Conservation (phyloP, 2,329 filamentous ascomycete genomes). For the Colletotrichum falcatum region DNA sequence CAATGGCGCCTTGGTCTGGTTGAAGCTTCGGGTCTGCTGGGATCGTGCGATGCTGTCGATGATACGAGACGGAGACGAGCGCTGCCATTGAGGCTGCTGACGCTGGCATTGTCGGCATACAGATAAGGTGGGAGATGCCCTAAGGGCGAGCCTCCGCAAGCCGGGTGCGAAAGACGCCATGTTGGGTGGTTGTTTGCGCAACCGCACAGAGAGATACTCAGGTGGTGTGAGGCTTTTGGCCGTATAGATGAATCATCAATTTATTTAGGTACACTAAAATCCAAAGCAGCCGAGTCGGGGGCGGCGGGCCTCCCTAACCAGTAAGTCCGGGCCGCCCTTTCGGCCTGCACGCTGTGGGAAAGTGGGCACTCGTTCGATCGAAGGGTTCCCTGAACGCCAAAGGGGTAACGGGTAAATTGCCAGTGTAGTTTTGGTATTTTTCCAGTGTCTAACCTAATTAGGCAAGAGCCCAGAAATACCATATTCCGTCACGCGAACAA, state of each 20-base stretch:
- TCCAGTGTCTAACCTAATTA: too few species aligned
- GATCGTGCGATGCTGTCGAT: constrained; percentile 54
- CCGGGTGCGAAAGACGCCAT: constrained; percentile 60
- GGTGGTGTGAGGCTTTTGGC: neutral
- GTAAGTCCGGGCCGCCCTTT: constrained; percentile 27
- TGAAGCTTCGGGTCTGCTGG: constrained; percentile 49
- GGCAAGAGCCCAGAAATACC: too few species aligned
- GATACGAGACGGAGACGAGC: constrained; percentile 52
- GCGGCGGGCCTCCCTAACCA: constrained; percentile 13
- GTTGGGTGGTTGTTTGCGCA: constrained; percentile 11
- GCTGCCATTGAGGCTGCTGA: constrained; percentile 44
- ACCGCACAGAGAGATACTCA: neutral
- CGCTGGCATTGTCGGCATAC: constrained; percentile 63
- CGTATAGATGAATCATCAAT: constrained; percentile 3
- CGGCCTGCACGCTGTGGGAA: constrained; percentile 17
- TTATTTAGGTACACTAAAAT: constrained; percentile 30
- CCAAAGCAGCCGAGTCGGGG: constrained; percentile 30
- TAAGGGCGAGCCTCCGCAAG: constrained; percentile 55
- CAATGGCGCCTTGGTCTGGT: constrained; percentile 49
- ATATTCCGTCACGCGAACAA: too few species aligned
- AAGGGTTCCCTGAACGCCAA: constrained; percentile 25
- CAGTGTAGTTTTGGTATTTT: too few species aligned
- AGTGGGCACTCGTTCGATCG: constrained; percentile 27
- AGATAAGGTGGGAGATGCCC: constrained; percentile 55
- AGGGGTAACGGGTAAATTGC: constrained; percentile 6